These are phyloP conservation scores for Phytophthora fragariaefolia DNA, from an alignment of 352 stramenopile genomes.

Conservation along the genomic window DNA sequence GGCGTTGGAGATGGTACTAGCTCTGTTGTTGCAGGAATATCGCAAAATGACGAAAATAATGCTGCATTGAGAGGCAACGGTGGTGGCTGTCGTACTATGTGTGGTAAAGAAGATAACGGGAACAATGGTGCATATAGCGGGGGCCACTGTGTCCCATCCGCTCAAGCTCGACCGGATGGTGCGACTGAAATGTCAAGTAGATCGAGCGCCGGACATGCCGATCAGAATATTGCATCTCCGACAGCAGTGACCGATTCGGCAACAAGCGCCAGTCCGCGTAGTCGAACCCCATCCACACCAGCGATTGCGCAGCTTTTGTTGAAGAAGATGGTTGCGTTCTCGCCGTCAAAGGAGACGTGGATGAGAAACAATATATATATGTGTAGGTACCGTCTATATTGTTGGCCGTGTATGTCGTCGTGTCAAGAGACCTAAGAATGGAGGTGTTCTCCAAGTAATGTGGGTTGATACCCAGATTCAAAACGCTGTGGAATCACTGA, in stretches of 20 bases:
- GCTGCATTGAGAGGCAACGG: neutral
- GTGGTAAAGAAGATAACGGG: neutral
- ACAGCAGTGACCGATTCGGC: neutral
- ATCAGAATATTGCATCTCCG: neutral
- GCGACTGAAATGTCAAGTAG: neutral
- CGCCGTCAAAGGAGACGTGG: constrained; percentile 10
- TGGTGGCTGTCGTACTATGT: neutral
- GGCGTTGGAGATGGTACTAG: neutral
- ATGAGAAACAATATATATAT: constrained; percentile 22
- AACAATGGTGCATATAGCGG: neutral
- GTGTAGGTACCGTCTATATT: constrained; percentile 14
- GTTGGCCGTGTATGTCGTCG: neutral
- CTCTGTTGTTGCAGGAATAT: neutral
- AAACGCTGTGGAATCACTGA: constrained; percentile 5
- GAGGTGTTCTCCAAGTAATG: constrained; percentile 1
- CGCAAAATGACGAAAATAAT: neutral
- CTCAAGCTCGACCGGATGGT: too few species aligned
- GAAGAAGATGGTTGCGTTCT: constrained; percentile 13
- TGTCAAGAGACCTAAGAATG: neutral
- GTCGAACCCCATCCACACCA: neutral
- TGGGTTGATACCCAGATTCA: constrained; percentile 9
- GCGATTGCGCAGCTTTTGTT: neutral
- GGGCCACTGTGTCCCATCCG: too few species aligned
- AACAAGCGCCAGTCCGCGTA: neutral
- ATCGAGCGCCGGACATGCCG: neutral